Conservation (phyloP, 2,329 filamentous ascomycete species). For the Pseudophaeomoniella oleicola region DNA sequence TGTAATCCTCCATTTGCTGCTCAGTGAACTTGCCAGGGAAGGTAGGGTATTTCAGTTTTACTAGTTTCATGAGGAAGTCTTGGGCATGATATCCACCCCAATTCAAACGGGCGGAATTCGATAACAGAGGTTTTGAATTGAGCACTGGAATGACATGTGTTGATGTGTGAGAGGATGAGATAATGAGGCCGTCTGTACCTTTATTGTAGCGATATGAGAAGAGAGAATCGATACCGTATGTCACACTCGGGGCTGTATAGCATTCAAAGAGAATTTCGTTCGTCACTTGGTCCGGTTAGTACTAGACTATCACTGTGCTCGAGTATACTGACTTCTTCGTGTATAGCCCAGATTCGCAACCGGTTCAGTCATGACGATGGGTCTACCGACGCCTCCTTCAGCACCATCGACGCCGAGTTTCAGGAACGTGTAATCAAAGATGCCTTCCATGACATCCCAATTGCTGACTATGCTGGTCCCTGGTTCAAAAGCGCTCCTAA, state of each 20-base stretch:
- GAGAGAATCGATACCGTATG: conserved; percentile 89
- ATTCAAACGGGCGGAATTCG: conserved; percentile 76
- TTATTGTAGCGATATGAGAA: conserved; percentile 93
- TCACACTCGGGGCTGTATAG: conserved; percentile 76
- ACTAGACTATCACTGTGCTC: conserved; percentile 5
- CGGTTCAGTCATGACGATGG: conserved; percentile 89
- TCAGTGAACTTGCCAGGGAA: conserved; percentile 77
- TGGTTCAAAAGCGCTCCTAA: conserved; percentile 79
- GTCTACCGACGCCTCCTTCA: conserved; percentile 63
- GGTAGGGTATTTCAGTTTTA: conserved; percentile 72
- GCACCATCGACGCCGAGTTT: conserved; percentile 70
- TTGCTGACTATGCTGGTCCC: conserved; percentile 87
- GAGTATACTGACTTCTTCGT: conserved; percentile 54
- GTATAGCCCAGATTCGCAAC: conserved; percentile 84
- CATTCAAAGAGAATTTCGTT: conserved; percentile 95
- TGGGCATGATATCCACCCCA: conserved; percentile 87
- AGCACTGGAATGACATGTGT: conserved; percentile 92
- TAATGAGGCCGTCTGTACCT: conserved; percentile 71
- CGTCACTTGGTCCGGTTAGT: conserved; percentile 52
- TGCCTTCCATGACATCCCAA: conserved; percentile 94
- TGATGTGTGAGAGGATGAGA: conserved; percentile 84
- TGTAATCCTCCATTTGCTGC: conserved; percentile 74
- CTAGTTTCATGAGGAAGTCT: conserved; percentile 80
- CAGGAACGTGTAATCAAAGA: conserved; percentile 87
- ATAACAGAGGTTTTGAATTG: conserved; percentile 68